Evolutionary conservation across 768 basidiomycete species (phyloP), one percentile per base, ranked within the genome.

Genomic region (Tulasnella sp.): DNA sequence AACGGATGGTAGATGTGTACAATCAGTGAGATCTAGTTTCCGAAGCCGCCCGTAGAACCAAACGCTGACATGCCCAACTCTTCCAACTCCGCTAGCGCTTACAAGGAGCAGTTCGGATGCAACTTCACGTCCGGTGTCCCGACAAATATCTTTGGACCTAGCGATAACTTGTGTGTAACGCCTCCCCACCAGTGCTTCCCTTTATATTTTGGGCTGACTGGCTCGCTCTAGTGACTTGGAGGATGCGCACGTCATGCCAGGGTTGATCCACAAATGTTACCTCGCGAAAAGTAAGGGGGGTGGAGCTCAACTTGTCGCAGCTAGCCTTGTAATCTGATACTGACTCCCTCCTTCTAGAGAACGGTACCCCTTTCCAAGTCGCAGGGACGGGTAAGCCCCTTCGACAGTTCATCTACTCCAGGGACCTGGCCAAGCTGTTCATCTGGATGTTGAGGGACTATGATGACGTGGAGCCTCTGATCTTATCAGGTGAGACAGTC

Each of bases 101-200:
- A 96, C 78, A 85, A 92, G 73, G 91, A 94, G 64, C 85, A 96
- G 70, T 94, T 85, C 65, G 93, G 92, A 19, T 83, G 83, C 73
- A 90, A 89, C 71, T 96, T 94, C 68, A 96, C 92, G 3, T 89
- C 91, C 42, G 92, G 92, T 12, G 97, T 97, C 67, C 93, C 93
- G 1, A 96, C 93, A 11, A 97, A 92, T 69, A 82, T 97, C n/a
- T 97, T 97, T 67, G 93, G 93, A 15, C 89, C 87, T 4, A 70
- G 89, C 66, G 93, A 96, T 72, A 97, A 97, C 74, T 97, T 87
- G 88, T 86, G 63, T 58, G 78, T 68, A 19, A 19, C 19, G n/a
- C n/a, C n/a, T n/a, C n/a, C n/a, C n/a, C n/a, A n/a, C n/a, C n/a
- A n/a, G n/a, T n/a, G n/a, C n/a, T 19, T 12, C 12, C 46, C 65